Evolutionary conservation across 164 flowering plant species (phyloP), one percentile per base, ranked within the genome.

Genomic region (Warburgia ugandensis): DNA sequence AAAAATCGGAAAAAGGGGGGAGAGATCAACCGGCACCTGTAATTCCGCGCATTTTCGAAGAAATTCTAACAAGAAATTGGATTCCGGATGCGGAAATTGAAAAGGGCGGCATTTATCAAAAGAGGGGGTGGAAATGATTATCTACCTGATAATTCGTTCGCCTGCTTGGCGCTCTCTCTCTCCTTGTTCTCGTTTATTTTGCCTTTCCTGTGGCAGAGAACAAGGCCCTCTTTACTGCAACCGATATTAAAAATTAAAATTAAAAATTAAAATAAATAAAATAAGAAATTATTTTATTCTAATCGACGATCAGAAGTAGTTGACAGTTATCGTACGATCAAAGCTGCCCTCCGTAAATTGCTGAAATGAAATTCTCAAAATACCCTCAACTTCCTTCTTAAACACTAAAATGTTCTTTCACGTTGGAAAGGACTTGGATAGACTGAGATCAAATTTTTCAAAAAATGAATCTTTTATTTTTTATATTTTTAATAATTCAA

Each of bases 21-120:
- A 33, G 16, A 52, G 29, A 52, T 60, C 48, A 60, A 60, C 52
- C 52, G 43, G 55, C 62, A 50, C 55, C 62, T 32, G 29, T 44
- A 39, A 60, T 45, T 52, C 53, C 58, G 17, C 52, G 48, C 52
- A 60, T 52, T 38, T 38, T 52, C 45, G 27, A n/a, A 36, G 45
- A 52, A 27, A 29, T 31, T 17, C 22, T 32, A n/a, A 20, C n/a
- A 22, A 12, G 8, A 22, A 19, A 28, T 44, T 31, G 31, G n/a
- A n/a, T n/a, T n/a, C n/a, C n/a, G n/a, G n/a, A 45, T 47, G 48
- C 54, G 53, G 53, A 48, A 29, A 48, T 38, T 39, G 36, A 17
- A 45, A 11, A 29, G 12, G 7, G 9, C 28, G 36, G 11, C 36
- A 21, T 40, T n/a, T n/a, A n/a, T n/a, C n/a, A n/a, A n/a, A n/a